A percentile compares a stretch with the other conserved stretches of the same genome.
Conservation (phyloP, 2,329 filamentous ascomycete genomes). For the Beauveria brongniartii region DNA sequence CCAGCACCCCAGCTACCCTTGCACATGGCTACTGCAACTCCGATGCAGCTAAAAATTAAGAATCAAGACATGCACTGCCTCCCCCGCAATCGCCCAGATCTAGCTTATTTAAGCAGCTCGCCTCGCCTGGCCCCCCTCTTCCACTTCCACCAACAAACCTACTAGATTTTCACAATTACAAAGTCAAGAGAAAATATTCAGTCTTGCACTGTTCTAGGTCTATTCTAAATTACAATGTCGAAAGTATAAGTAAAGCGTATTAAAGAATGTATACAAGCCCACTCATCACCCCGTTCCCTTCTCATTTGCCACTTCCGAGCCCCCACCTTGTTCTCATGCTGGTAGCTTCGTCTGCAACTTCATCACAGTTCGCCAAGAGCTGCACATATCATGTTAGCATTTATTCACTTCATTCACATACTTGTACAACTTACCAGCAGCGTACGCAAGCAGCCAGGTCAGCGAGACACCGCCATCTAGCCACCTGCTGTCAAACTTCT, state of each 20-base stretch:
- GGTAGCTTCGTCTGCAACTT: not conserved
- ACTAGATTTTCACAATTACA: not conserved
- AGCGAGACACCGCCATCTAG: constrained; percentile 75
- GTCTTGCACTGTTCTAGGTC: not conserved
- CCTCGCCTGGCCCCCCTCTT: not conserved
- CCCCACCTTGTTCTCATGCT: not conserved
- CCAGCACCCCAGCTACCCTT: not conserved
- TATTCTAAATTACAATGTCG: not conserved
- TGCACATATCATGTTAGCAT: not conserved
- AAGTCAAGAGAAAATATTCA: not conserved
- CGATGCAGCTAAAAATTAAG: not conserved
- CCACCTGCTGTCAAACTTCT: constrained; percentile 57
- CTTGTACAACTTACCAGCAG: constrained; percentile 53
- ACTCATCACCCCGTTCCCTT: not conserved
- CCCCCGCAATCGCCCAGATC: constrained; percentile 9
- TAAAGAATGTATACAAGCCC: not conserved
- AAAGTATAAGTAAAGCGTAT: not conserved
- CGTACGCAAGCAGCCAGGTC: constrained; percentile 78
- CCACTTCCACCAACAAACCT: not conserved
- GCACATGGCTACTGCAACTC: not conserved
- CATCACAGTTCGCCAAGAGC: constrained; percentile 8
- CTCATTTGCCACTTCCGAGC: too few relatives aligned
- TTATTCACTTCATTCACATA: not conserved
- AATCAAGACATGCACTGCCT: constrained; percentile 8
- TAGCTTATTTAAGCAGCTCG: not conserved